Evolutionary conservation across 2,329 filamentous ascomycete genomes (phyloP).

Genomic region (Leptographium galeiforme): DNA sequence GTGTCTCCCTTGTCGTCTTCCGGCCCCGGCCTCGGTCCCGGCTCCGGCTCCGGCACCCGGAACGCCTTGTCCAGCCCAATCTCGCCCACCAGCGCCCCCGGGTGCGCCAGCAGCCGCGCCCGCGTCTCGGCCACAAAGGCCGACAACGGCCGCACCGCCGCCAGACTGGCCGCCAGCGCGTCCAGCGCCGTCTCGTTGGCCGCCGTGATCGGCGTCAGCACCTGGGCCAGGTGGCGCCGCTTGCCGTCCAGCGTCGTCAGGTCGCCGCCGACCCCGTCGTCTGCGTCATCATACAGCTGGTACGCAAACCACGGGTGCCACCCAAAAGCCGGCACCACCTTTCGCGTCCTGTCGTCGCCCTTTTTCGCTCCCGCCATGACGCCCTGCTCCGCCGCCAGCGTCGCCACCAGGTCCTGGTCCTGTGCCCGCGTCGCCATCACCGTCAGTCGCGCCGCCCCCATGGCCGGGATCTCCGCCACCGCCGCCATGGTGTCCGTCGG

Average conservation of each 20-base stretch:
- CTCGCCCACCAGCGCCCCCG: constrained; percentile 57
- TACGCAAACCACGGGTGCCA: constrained; percentile 85
- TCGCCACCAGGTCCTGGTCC: constrained; percentile 60
- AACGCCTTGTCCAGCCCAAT: constrained; percentile 68
- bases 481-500: constrained; percentile 64
- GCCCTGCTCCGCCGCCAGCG: constrained; percentile 42
- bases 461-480: constrained; percentile 41
- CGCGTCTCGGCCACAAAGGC: constrained; percentile 31
- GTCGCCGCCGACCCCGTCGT: not conserved
- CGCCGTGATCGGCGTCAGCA: constrained; percentile 41
- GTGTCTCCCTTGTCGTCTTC: too few relatives aligned
- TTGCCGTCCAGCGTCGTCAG: constrained; percentile 21
- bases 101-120: constrained; percentile 39
- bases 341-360: constrained; percentile 4
- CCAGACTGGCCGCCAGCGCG: constrained; percentile 36
- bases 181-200: constrained; percentile 21
- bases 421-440: constrained; percentile 66
- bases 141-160: constrained; percentile 43
- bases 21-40: constrained; percentile 15
- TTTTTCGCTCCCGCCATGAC: constrained; percentile 15
- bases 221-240: constrained; percentile 49
- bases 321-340: constrained; percentile 57
- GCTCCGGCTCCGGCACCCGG: constrained; percentile 51
- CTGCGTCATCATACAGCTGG: constrained; percentile 52
- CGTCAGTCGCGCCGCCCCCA: constrained; percentile 54